Conservation (phyloP, 2,329 filamentous ascomycete species). For the Monosporascus sp. region DNA sequence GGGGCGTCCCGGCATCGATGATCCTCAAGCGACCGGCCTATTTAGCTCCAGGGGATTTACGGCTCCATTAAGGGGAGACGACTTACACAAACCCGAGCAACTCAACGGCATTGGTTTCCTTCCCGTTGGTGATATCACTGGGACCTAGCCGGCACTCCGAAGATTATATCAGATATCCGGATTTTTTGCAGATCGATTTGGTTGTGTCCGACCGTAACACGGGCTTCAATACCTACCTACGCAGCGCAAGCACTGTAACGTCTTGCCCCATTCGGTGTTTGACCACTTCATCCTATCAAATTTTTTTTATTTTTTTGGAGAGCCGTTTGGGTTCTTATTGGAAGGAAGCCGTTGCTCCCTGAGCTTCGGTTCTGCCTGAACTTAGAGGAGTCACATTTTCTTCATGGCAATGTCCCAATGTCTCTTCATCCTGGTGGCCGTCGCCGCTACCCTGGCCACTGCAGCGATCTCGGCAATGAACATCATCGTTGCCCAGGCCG, state of each 20-base stretch:
- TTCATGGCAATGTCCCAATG: slow-evolving; percentile 30
- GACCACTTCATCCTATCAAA: neutral
- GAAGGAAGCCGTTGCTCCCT: neutral
- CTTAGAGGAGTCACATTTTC: slow-evolving; percentile 1
- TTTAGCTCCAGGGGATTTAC: neutral
- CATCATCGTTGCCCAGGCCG: slow-evolving; percentile 31
- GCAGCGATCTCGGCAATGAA: slow-evolving; percentile 34
- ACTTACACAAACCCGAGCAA: neutral
- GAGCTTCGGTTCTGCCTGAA: neutral
- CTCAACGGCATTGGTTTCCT: neutral
- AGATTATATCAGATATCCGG: neutral
- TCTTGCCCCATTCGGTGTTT: neutral
- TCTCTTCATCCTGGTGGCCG: slow-evolving; percentile 32
- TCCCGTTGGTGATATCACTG: neutral
- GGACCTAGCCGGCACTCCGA: neutral
- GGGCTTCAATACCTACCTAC: neutral
- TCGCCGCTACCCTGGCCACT: slow-evolving; percentile 32
- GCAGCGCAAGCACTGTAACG: neutral
- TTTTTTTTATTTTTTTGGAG: neutral
- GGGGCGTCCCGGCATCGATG: neutral
- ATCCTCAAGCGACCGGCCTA: neutral
- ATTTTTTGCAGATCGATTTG: neutral
- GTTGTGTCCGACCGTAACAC: neutral
- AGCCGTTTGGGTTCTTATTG: neutral
- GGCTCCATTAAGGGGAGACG: neutral